phyloP scores from a whole-genome alignment of 1,284 basidiomycete genomes.

The Cutaneotrichosporon sp. region DNA sequence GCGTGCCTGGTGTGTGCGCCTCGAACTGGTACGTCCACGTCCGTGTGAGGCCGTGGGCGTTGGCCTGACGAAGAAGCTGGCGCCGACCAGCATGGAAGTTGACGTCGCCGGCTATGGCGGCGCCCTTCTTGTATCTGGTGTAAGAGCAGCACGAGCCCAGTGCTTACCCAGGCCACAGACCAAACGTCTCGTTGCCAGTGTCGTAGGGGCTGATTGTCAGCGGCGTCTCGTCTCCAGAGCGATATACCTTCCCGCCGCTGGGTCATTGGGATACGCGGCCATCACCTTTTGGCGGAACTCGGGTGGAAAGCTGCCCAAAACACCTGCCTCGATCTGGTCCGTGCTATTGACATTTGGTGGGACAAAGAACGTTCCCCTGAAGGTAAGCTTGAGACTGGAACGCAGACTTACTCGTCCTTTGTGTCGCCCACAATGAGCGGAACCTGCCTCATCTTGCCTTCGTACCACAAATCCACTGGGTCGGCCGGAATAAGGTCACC shows the following conservation, averaged over 20 bases:
- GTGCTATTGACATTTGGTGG: not conserved
- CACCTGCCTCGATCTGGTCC: not conserved
- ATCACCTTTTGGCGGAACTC: not conserved
- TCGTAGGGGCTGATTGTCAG: slow-evolving; percentile 28
- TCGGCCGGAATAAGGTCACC: slow-evolving; percentile 41
- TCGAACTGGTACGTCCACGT: slow-evolving; percentile 39
- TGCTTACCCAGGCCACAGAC: slow-evolving; percentile 8
- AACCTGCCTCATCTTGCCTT: slow-evolving; percentile 35
- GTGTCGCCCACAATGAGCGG: slow-evolving; percentile 46
- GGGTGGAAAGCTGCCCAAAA: not conserved
- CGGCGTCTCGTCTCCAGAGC: not conserved
- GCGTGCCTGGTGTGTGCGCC: slow-evolving; percentile 13
- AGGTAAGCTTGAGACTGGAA: too few relatives aligned
- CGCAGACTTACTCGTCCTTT: slow-evolving; percentile 29
- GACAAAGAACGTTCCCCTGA: slow-evolving; percentile 10
- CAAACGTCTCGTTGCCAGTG: slow-evolving; percentile 43
- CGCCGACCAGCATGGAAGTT: slow-evolving; percentile 30
- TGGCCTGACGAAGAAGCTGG: slow-evolving; percentile 28
- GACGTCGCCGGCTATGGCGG: slow-evolving; percentile 31
- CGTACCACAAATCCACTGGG: slow-evolving; percentile 32
- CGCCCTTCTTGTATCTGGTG: slow-evolving; percentile 26
- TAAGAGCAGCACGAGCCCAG: too few relatives aligned
- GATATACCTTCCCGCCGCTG: slow-evolving; percentile 16
- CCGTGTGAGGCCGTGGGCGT: slow-evolving; percentile 19
- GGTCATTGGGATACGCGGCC: slow-evolving; percentile 4